phyloP scores from a whole-genome alignment of 2,329 filamentous ascomycete species.

The Coniella lustricola region DNA sequence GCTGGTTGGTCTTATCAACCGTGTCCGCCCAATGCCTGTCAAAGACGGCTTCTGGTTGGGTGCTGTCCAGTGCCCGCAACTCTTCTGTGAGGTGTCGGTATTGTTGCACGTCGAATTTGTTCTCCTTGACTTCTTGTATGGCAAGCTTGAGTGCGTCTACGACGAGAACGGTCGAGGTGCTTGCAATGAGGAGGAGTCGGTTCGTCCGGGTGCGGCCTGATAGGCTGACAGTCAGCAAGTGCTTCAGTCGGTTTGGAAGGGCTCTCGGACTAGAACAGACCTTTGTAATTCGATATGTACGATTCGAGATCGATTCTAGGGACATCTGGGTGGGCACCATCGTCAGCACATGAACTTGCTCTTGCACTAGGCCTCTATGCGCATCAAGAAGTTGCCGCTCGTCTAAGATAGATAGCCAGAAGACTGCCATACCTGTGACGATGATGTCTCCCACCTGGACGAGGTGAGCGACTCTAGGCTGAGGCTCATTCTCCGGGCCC shows the following conservation, averaged over 20 bases:
- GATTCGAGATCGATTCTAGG: constrained; percentile 89
- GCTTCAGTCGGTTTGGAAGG: neutral
- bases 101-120: constrained; percentile 61
- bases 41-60: constrained; percentile 57
- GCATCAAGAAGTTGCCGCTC: neutral
- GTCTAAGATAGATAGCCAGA: neutral
- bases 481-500: constrained; percentile 25
- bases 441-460: constrained; percentile 38
- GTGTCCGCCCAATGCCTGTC: constrained; percentile 72
- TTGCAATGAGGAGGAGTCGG: constrained; percentile 75
- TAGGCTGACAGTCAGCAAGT: constrained; percentile 2
- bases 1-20: constrained; percentile 58
- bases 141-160: constrained; percentile 76
- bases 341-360: constrained; percentile 9
- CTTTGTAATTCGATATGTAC: constrained; percentile 84
- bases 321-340: constrained; percentile 43
- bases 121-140: constrained; percentile 62
- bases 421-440: constrained; percentile 35
- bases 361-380: neutral
- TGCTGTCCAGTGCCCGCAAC: constrained; percentile 56
- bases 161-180: constrained; percentile 66
- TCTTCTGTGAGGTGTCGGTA: constrained; percentile 65
- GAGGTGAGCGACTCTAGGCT: constrained; percentile 40
- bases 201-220: constrained; percentile 74
- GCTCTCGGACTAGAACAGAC: constrained; percentile 37